These are phyloP conservation scores for Arachnomyces sp. DNA, from an alignment of 2,329 filamentous ascomycete genomes.

Conservation along the genomic window DNA sequence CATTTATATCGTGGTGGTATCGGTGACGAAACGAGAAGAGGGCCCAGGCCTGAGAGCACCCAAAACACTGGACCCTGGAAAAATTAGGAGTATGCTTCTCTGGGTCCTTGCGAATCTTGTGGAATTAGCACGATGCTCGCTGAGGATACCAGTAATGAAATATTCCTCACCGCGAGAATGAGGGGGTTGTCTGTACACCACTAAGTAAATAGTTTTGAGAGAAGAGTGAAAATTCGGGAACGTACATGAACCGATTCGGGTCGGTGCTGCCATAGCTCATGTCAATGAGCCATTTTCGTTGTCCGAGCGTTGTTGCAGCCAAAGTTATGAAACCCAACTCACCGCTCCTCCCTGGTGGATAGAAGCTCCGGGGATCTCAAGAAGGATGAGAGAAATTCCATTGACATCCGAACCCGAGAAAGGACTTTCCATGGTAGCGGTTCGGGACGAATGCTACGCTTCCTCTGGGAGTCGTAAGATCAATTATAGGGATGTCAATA, in stretches of 20 bases:
- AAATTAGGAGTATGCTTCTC: slow-evolving; percentile 54
- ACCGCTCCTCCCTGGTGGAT: too few species aligned
- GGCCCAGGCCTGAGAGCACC: slow-evolving; percentile 42
- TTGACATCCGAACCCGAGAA: too few species aligned
- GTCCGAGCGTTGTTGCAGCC: too few species aligned
- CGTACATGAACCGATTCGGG: slow-evolving; percentile 36
- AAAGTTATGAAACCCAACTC: too few species aligned
- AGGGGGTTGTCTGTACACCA: slow-evolving; percentile 55
- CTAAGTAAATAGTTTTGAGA: background rate
- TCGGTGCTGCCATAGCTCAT: slow-evolving; percentile 43
- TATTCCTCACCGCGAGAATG: slow-evolving; percentile 59
- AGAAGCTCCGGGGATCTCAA: too few species aligned
- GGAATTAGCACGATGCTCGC: slow-evolving; percentile 4
- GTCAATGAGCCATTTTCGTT: slow-evolving; percentile 27
- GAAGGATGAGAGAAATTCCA: too few species aligned
- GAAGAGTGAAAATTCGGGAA: too few species aligned
- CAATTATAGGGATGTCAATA: too few species aligned
- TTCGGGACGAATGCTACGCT: too few species aligned
- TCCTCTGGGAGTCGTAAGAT: too few species aligned
- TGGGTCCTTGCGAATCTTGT: background rate
- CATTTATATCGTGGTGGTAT: slow-evolving; percentile 59
- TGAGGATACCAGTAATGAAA: slow-evolving; percentile 43
- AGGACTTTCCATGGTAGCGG: too few species aligned
- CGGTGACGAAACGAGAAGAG: slow-evolving; percentile 53
- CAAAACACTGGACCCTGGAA: slow-evolving; percentile 55